Evolutionary conservation across 768 basidiomycete genomes (phyloP).

Genomic region (Sporobolomyces phaffii): DNA sequence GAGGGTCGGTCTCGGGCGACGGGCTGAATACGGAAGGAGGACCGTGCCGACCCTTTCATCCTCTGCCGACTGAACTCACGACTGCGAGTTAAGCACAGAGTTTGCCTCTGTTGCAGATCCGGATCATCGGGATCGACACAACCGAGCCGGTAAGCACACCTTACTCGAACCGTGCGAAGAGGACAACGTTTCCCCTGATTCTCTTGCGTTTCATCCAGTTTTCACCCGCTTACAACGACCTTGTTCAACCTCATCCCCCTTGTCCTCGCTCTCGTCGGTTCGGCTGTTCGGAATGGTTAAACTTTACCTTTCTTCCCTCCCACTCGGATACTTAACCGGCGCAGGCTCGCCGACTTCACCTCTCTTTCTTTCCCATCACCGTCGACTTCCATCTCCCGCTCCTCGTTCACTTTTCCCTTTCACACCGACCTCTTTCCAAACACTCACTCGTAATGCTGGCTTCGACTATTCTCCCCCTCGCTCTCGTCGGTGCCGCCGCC

Average conservation of each 20-base stretch:
- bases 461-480: constrained; percentile 3
- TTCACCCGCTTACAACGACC: not conserved
- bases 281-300: not conserved
- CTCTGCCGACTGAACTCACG: no score
- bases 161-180: not conserved
- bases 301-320: constrained; percentile 19
- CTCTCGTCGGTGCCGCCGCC: not conserved
- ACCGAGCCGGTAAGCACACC: not conserved
- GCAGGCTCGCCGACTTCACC: constrained; percentile 1
- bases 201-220: not conserved
- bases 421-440: not conserved
- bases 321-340: not conserved
- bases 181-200: constrained; percentile 10
- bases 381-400: not conserved
- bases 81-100: no score
- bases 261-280: not conserved
- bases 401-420: not conserved
- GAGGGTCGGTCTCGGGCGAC: no score
- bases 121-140: not conserved
- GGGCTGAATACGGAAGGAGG: no score
- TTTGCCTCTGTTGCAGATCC: no score
- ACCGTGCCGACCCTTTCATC: no score
- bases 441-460: constrained; percentile 2
- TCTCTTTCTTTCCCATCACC: not conserved
- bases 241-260: not conserved